Evolutionary conservation across 306 rosid species (phyloP).

Genomic region (Trichosanthes truncata): DNA sequence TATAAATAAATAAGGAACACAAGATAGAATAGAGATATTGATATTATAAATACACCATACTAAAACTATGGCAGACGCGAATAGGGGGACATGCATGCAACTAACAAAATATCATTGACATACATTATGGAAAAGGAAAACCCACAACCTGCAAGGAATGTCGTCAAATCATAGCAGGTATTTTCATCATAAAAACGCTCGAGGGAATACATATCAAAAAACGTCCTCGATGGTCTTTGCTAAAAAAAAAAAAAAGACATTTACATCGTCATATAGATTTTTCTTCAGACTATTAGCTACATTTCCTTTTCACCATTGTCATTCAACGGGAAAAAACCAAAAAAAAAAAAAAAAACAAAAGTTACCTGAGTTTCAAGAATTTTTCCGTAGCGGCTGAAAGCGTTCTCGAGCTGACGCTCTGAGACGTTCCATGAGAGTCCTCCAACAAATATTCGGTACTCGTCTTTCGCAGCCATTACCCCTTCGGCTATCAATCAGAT

Average conservation of each 20-base stretch:
- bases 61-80: not conserved
- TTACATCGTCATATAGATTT: not conserved
- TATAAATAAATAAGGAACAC: not conserved
- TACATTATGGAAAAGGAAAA: not conserved
- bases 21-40: not conserved
- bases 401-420: slow-evolving; percentile 83
- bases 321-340: not conserved
- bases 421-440: slow-evolving; percentile 82
- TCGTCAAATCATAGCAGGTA: not conserved
- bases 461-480: slow-evolving; percentile 79
- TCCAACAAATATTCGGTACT: slow-evolving; percentile 79
- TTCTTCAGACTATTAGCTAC: not conserved
- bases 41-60: not conserved
- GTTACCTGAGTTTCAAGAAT: slow-evolving; percentile 68
- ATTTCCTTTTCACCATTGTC: not conserved
- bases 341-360: slow-evolving; percentile 16
- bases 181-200: not conserved
- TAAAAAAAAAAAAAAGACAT: not conserved
- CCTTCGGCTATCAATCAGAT: not conserved
- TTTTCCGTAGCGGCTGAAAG: slow-evolving; percentile 75
- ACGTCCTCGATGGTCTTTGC: not conserved
- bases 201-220: not conserved
- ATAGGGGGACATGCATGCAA: not conserved
- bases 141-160: not conserved
- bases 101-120: not conserved